Evolutionary conservation across 345 rosid genomes (phyloP).

Genomic region (Citrus australasica): DNA sequence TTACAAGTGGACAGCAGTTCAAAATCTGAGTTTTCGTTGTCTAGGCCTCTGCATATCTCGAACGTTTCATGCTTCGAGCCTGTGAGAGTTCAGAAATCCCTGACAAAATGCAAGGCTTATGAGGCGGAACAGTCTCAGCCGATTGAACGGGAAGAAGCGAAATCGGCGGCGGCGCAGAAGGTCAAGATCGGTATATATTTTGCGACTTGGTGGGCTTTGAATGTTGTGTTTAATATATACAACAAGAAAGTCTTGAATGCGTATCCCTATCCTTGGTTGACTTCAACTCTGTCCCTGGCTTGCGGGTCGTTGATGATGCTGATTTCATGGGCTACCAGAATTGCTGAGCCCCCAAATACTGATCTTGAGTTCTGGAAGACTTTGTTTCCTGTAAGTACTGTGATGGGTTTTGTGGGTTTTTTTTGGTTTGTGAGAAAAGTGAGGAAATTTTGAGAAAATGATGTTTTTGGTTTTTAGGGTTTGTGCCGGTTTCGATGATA

Average conservation of each 20-base stretch:
- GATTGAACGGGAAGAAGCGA: conserved; percentile 32
- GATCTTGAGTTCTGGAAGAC: conserved; percentile 95
- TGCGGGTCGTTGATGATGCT: conserved; percentile 96
- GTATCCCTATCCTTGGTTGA: conserved; percentile 95
- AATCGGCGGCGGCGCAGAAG: conserved; percentile 52
- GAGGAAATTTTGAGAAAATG: conserved; percentile 24
- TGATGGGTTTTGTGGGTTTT: conserved; percentile 32
- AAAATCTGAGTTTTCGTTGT: conserved; percentile 36
- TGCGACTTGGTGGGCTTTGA: conserved; percentile 98
- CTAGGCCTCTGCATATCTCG: conserved; percentile 63
- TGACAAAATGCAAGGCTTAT: conserved; percentile 66
- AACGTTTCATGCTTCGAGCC: conserved; percentile 32
- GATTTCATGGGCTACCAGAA: conserved; percentile 84
- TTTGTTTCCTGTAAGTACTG: conserved; percentile 76
- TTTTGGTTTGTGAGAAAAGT: conserved; percentile 23
- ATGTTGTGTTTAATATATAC: conserved; percentile 92
- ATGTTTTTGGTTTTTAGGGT: conserved; percentile 37
- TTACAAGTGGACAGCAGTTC: conserved; percentile 19
- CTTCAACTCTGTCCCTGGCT: conserved; percentile 92
- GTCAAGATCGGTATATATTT: conserved; percentile 84
- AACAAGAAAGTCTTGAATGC: conserved; percentile 98
- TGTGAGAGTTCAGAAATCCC: conserved; percentile 23
- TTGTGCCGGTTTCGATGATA: conserved; percentile 19
- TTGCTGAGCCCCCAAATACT: conserved; percentile 87
- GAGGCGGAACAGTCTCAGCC: conserved; percentile 79